phyloP scores from a whole-genome alignment of 2,329 filamentous ascomycete species.

The Aureobasidium sp. region DNA sequence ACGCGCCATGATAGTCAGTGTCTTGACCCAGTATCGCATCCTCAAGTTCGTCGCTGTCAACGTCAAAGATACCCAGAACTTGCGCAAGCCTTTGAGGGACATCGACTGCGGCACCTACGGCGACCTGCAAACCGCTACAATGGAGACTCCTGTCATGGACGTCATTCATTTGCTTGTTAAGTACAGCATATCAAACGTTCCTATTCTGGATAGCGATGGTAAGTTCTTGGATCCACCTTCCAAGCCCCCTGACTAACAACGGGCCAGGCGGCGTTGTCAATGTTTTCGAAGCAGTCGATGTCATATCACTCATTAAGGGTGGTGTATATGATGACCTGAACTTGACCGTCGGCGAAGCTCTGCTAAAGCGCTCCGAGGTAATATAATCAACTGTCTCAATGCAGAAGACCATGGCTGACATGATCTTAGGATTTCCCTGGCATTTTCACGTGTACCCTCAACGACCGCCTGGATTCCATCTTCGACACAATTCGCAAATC shows the following conservation, averaged over 20 bases:
- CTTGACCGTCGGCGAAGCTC: conserved; percentile 76
- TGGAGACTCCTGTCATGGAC: conserved; percentile 87
- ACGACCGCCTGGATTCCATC: conserved; percentile 88
- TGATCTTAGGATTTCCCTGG: conserved; percentile 73
- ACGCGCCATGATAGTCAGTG: conserved; percentile 85
- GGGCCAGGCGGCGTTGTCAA: conserved; percentile 64
- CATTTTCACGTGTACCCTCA: conserved; percentile 89
- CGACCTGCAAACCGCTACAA: conserved; percentile 70
- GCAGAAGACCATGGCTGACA: conserved; percentile 15
- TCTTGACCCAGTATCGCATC: conserved; percentile 96
- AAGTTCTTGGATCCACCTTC: conserved; percentile 11
- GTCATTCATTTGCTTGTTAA: conserved; percentile 91
- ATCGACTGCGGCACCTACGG: conserved; percentile 78
- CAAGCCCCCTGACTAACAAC: not conserved
- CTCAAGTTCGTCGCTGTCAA: conserved; percentile 99
- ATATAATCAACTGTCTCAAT: conserved; percentile 17
- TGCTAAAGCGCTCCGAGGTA: conserved; percentile 74
- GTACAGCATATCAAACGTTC: conserved; percentile 88
- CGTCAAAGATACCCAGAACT: conserved; percentile 73
- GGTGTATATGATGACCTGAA: conserved; percentile 86
- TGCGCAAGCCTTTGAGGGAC: conserved; percentile 80
- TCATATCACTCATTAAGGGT: conserved; percentile 91
- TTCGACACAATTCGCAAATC: conserved; percentile 96
- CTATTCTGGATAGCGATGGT: conserved; percentile 74
- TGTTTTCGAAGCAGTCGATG: conserved; percentile 95